These are phyloP conservation scores for Rhizopogon salebrosus DNA, from an alignment of 768 basidiomycete genomes.

Conservation along the genomic window DNA sequence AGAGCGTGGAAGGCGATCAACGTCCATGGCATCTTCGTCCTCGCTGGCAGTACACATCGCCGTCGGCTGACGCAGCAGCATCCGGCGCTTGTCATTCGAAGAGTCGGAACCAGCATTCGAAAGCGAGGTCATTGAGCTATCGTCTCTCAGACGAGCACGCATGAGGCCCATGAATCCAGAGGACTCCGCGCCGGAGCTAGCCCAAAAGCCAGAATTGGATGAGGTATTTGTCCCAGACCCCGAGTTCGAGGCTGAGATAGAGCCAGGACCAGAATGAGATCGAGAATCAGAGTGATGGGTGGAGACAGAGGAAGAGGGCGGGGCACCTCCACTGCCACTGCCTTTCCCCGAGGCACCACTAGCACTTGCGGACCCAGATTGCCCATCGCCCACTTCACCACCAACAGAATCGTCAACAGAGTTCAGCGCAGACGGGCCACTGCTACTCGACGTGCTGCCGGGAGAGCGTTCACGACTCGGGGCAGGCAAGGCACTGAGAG, in stretches of 20 bases:
- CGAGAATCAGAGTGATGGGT: conserved; percentile 9
- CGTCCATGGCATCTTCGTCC: conserved; percentile 18
- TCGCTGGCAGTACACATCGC: conserved; percentile 3
- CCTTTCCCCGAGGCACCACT: conserved; percentile 8
- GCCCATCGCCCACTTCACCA: conserved; percentile 5
- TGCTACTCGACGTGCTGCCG: conserved; percentile 18
- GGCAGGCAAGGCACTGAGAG: conserved; percentile 5
- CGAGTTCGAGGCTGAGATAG: conserved; percentile 19
- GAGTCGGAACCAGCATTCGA: conserved; percentile 20
- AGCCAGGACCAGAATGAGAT: conserved; percentile 14
- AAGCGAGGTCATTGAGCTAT: conserved; percentile 27
- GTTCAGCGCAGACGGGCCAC: conserved; percentile 17
- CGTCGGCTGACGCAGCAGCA: conserved; percentile 6
- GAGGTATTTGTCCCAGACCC: conserved; percentile 15
- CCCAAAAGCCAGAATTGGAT: conserved; percentile 19
- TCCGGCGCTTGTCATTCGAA: conserved; percentile 2
- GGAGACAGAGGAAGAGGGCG: conserved; percentile 13
- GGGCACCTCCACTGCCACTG: conserved; percentile 6
- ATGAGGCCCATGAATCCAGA: conserved; percentile 11
- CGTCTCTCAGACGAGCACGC: conserved; percentile 15
- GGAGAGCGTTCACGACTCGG: conserved; percentile 19
- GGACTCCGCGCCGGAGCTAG: conserved; percentile 4
- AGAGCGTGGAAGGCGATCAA: conserved; percentile 17
- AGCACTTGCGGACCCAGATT: not conserved
- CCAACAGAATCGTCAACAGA: conserved; percentile 19